Conservation (phyloP, 2,329 filamentous ascomycete species). For the Fusarium dimerum region DNA sequence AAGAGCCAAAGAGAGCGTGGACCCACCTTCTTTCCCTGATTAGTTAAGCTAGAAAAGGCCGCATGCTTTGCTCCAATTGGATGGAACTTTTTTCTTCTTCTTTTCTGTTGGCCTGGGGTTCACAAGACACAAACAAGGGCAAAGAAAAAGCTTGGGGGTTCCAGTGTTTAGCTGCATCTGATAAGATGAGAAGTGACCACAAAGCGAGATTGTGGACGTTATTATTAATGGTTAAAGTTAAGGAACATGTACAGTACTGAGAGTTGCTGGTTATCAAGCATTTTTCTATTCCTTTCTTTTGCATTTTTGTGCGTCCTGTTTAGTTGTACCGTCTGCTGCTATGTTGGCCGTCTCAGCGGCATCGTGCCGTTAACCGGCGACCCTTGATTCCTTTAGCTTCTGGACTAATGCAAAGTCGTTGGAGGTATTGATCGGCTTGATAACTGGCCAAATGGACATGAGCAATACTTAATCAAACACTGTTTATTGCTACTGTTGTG, state of each 20-base stretch:
- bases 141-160: neutral
- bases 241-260: neutral
- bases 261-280: neutral
- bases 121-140: neutral
- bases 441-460: neutral
- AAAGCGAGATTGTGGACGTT: neutral
- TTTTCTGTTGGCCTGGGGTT: too few species aligned
- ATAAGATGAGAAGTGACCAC: neutral
- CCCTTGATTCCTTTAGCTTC: neutral
- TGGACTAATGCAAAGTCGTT: neutral
- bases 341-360: too few species aligned
- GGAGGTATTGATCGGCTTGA: neutral
- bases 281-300: too few species aligned
- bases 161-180: neutral
- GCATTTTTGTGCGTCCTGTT: neutral
- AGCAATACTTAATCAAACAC: neutral
- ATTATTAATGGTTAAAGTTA: neutral
- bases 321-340: neutral
- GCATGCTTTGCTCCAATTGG: neutral
- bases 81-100: neutral
- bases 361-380: neutral
- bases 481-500: neutral
- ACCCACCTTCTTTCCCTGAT: neutral
- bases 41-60: neutral
- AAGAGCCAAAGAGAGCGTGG: conserved; percentile 15